Base-by-base conservation (phyloP, 768 basidiomycete genomes). In the Terana coerulea region DNA sequence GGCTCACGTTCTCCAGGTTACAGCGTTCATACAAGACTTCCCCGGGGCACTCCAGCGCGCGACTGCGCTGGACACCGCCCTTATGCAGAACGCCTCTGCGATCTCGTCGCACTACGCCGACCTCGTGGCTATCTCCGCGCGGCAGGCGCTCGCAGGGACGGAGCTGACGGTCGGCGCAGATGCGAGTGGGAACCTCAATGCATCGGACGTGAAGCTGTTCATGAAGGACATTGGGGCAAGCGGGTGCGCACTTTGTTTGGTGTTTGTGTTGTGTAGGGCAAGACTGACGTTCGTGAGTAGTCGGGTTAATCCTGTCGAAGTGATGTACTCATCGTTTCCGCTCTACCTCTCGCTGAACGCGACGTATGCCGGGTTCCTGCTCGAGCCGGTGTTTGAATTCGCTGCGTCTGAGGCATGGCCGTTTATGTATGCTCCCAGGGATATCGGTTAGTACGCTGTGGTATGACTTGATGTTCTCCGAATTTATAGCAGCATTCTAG, bases 301-400 rank as follows among this genome's bases (percentile, higher is more conserved):
- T 12, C 59, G 65, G 3, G 62, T 68, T 10, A 68, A 62, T 47
- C 65, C 69, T 5, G 67, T 70, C 2, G 69, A 70, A 45, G 58
- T 60, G 1, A 55, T 70, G 19, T 68, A 61, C 47, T 59, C 67
- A 1, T 55, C 65, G 9, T 63, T 64, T 31, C 65, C 69, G 7
- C 50, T 63, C 22, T 63, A 62, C 44, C 51, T 69, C 1, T 68
- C 64, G 48, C 29, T 64, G 47, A 70, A 70, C 30, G 63, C 65
- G 3, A 57, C 66, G 8, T 58, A 65, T 33, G 59, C 58, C 1
- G 54, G 58, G 6, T 56, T 59, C 5, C 52, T 67, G n/a, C 55
- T 69, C 1, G 33, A 52, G 11, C 68, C 68, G 3, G 53, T 67
- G 0, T 52, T 69, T 5, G 60, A 65, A 21, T 66, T 55, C 25